Evolutionary conservation across 192 early-diverging fungal species (phyloP).

Genomic region (Thamnidium elegans): DNA sequence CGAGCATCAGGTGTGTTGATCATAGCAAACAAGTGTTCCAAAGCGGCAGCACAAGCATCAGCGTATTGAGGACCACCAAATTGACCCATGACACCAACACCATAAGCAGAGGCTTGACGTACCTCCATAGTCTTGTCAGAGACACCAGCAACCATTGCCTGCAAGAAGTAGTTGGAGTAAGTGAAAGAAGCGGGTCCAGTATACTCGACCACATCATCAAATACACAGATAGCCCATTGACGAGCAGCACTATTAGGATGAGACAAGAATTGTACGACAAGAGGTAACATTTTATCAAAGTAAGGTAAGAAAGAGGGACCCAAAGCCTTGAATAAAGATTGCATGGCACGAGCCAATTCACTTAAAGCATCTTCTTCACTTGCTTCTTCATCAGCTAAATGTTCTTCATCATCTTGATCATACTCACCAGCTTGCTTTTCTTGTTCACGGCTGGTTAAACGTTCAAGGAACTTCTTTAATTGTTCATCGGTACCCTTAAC

Average conservation of each 20-base stretch:
- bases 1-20: slow-evolving; percentile 66
- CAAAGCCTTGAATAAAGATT: slow-evolving; percentile 77
- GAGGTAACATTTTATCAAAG: slow-evolving; percentile 79
- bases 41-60: slow-evolving; percentile 64
- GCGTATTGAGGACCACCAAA: slow-evolving; percentile 84
- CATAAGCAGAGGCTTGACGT: slow-evolving; percentile 93
- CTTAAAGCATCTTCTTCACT: slow-evolving; percentile 77
- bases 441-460: slow-evolving; percentile 72
- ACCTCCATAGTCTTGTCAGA: slow-evolving; percentile 64
- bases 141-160: slow-evolving; percentile 54
- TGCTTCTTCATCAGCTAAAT: slow-evolving; percentile 77
- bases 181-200: slow-evolving; percentile 67
- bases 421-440: slow-evolving; percentile 73
- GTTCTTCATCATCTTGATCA: slow-evolving; percentile 93
- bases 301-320: slow-evolving; percentile 68
- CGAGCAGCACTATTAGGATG: slow-evolving; percentile 67
- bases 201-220: slow-evolving; percentile 92
- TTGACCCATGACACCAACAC: slow-evolving; percentile 87
- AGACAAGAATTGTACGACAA: slow-evolving; percentile 61
- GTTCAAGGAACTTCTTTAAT: slow-evolving; percentile 73
- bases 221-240: slow-evolving; percentile 93
- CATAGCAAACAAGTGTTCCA: slow-evolving; percentile 72
- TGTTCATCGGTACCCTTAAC: slow-evolving; percentile 65
- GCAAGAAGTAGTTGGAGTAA: slow-evolving; percentile 69
- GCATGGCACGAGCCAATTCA: slow-evolving; percentile 81